These are phyloP conservation scores for Mrakia hoshinonis DNA, from an alignment of 768 basidiomycete species.

Conservation along the genomic window DNA sequence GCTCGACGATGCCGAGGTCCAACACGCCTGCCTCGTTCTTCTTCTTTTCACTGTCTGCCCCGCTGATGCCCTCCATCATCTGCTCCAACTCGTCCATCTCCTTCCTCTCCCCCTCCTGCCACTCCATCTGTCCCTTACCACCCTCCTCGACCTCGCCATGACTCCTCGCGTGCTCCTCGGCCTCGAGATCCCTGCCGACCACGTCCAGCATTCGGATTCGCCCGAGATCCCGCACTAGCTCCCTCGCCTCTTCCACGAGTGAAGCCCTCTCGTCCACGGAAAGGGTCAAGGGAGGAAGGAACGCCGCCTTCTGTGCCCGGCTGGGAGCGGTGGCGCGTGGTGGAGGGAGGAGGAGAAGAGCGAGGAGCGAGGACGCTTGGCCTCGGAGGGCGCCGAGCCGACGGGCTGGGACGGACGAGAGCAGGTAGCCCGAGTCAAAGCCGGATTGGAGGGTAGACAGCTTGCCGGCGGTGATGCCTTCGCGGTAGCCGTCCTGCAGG, in stretches of 20 bases:
- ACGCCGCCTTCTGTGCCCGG: constrained; percentile 1
- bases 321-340: constrained; percentile 2
- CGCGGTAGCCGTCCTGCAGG: constrained; percentile 79
- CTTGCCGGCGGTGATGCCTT: constrained; percentile 89
- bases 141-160: not conserved
- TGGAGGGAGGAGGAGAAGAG: constrained; percentile 36
- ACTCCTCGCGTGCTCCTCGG: constrained; percentile 43
- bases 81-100: not conserved
- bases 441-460: constrained; percentile 77
- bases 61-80: not conserved
- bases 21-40: not conserved
- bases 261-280: not conserved
- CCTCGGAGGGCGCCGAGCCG: constrained; percentile 73
- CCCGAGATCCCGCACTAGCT: constrained; percentile 52
- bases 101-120: constrained; percentile 2
- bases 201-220: constrained; percentile 62
- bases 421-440: constrained; percentile 76
- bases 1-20: no score
- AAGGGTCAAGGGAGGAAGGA: not conserved
- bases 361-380: constrained; percentile 53
- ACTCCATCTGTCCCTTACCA: constrained; percentile 1
- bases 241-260: constrained; percentile 45
- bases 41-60: not conserved
- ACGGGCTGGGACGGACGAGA: constrained; percentile 64
- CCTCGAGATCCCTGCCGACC: constrained; percentile 64